Evolutionary conservation across 495 filamentous ascomycete species (phyloP), one percentile per base, ranked within the genome.

Genomic region (Aspergillus heteromorphus): DNA sequence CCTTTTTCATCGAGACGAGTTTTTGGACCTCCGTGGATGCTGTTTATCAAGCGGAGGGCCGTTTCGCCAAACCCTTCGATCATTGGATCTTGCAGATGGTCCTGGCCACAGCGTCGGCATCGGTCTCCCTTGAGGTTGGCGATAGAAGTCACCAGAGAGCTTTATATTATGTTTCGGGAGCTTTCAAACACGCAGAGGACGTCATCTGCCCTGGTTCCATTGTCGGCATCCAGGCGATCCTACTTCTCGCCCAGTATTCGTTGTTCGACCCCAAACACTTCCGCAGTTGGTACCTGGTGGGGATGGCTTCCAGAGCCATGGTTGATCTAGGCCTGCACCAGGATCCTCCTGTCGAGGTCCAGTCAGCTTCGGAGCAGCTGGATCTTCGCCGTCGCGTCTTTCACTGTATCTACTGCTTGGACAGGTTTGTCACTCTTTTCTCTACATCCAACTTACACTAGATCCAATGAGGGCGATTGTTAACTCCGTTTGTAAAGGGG

Each of bases 251-350:
- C 0, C 80, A 91, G 55, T 97, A 96, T 69, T 84, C 91, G 5
- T 86, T 92, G 69, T 75, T 95, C 27, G 91, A 96, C 63, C 91
- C 92, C 13, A 78, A 80, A 34, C 91, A 91, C 64, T 95, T 96
- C 64, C 88, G 93, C 53, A 87, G 84, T 61, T 96, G 92, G 90
- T 89, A 90, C 53, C 67, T 96, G 48, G 86, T 95, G 49, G 92
- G 91, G 21, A 88, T 92, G 63, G 89, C 91, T 14, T 87, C 86
- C 38, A 82, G 92, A 48, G 88, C 87, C 18, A 85, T 89, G 63
- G 78, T 95, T 29, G 92, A 97, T 72, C 72, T 96, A 18, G 92
- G 92, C 2, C 78, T 92, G 41, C 92, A 96, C 65, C 90, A 96
- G 66, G 91, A 96, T 51, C 87, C 89, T 0, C 82, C 87, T n/a